Conservation (phyloP, 1,284 basidiomycete species). For the Meira miltonrushii region DNA sequence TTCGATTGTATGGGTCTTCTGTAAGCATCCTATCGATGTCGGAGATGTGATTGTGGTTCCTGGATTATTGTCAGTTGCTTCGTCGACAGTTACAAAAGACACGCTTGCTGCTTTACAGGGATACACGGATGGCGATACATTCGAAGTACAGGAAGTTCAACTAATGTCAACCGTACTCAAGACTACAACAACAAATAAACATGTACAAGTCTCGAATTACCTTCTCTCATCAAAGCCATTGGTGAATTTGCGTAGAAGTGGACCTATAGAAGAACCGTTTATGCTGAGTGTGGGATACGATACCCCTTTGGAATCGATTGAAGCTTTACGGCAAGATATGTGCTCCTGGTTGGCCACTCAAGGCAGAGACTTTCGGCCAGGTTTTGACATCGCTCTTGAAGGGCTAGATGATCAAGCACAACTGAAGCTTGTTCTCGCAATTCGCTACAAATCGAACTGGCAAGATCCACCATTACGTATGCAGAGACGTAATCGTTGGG, state of each 20-base stretch:
- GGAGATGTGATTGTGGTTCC: constrained; percentile 68
- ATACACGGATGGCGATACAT: background rate
- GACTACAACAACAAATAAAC: constrained; percentile 24
- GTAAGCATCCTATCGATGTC: constrained; percentile 79
- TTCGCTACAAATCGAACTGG: constrained; percentile 85
- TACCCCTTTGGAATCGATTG: constrained; percentile 77
- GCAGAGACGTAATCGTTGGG: constrained; percentile 81
- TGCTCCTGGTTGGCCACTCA: constrained; percentile 66
- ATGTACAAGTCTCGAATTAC: constrained; percentile 26
- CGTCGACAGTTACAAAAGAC: background rate
- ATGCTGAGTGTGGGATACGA: constrained; percentile 73
- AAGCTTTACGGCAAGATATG: constrained; percentile 73
- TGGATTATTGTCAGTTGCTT: constrained; percentile 19
- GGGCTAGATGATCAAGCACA: constrained; percentile 78
- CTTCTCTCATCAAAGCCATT: constrained; percentile 56
- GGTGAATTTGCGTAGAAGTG: constrained; percentile 66
- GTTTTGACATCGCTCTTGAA: constrained; percentile 53
- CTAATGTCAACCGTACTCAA: constrained; percentile 64
- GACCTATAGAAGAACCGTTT: constrained; percentile 69
- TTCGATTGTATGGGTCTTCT: constrained; percentile 79
- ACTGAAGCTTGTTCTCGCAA: constrained; percentile 72
- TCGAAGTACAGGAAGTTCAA: constrained; percentile 24
- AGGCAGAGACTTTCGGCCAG: constrained; percentile 50
- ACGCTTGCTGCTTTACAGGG: background rate
- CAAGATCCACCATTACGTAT: constrained; percentile 66